Base-by-base conservation (phyloP, 1,284 basidiomycete genomes). In the Pulveroboletus sp. region DNA sequence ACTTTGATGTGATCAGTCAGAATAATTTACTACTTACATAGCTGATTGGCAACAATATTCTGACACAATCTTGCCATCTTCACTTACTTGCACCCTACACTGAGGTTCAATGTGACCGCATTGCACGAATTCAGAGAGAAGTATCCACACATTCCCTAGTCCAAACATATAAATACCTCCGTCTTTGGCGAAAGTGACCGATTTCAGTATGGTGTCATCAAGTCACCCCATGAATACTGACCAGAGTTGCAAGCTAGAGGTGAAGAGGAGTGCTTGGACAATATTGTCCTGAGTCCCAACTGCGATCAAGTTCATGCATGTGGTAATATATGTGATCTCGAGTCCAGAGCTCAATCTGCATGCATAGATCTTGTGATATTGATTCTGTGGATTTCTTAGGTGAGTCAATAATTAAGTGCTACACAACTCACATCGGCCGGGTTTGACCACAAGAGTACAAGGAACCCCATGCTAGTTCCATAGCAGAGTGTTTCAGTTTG, bases 401-500 rank as follows among this genome's bases (percentile, higher is more conserved):
- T n/a, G n/a, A n/a, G n/a, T n/a, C n/a, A n/a, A n/a, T n/a, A n/a
- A n/a, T n/a, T n/a, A n/a, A n/a, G n/a, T n/a, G n/a, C n/a, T n/a
- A n/a, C n/a, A n/a, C n/a, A n/a, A n/a, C 54, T 51, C 39, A 56
- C 49, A 49, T 46, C 24, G 12, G 38, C 22, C 24, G 26, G 43
- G n/a, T 56, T 56, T 35, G 49, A 51, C 5, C n/a, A 5, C 15
- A 56, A n/a, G 17, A 56, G 42, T 3, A 51, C 26, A 11, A 56
- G 24, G 12, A 46, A 22, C 3, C 54, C 49, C 48, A 56, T 33
- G 12, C 54, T 50, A 26, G 43, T 56, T 25, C 48, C 36, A 29
- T 46, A 56, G 26, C 49, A 56, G 29, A 56, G 38, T 1, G n/a
- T 56, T 45, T 56, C 17, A 7, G 43, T 45, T n/a, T 17, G 17